A percentile compares a stretch with the other conserved stretches of the same genome.
These are phyloP conservation scores for Barnettozyma populi DNA, from an alignment of 805 yeast species.

Conservation along the genomic window DNA sequence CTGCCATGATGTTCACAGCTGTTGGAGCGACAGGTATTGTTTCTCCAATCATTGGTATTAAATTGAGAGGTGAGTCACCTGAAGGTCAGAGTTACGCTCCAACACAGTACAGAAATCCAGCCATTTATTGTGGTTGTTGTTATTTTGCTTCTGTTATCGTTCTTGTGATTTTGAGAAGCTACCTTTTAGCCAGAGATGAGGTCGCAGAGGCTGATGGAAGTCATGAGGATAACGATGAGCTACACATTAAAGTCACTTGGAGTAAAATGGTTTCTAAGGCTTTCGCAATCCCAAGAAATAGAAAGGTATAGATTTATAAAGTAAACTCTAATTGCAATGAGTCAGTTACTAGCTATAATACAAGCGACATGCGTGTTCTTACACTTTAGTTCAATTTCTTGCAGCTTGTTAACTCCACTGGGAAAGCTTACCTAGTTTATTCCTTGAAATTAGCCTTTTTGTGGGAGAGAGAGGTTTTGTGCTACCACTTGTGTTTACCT, in stretches of 20 bases:
- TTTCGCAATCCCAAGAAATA: constrained; percentile 3
- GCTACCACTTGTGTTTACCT: too few species aligned
- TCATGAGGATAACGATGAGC: constrained; percentile 23
- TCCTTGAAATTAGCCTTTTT: too few species aligned
- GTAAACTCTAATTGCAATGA: too few species aligned
- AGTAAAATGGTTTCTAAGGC: neutral
- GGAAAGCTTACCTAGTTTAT: too few species aligned
- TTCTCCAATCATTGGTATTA: constrained; percentile 55
- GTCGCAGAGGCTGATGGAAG: constrained; percentile 20
- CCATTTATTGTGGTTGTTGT: constrained; percentile 52
- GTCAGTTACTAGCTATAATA: too few species aligned
- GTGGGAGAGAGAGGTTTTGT: too few species aligned
- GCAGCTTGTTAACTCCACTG: too few species aligned
- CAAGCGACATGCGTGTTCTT: too few species aligned
- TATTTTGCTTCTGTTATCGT: constrained; percentile 41
- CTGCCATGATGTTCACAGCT: constrained; percentile 37
- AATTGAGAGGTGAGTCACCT: constrained; percentile 33
- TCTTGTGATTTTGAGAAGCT: constrained; percentile 46
- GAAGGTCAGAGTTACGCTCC: constrained; percentile 27
- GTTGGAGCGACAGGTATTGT: constrained; percentile 7
- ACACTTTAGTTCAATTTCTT: too few species aligned
- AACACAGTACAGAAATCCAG: constrained; percentile 44
- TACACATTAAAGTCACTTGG: constrained; percentile 15
- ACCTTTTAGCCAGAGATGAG: constrained; percentile 45
- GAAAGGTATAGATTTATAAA: constrained; percentile 25